These are phyloP conservation scores for Mesotaenium endlicherianum DNA, from an alignment of 139 green algal species.

Conservation along the genomic window DNA sequence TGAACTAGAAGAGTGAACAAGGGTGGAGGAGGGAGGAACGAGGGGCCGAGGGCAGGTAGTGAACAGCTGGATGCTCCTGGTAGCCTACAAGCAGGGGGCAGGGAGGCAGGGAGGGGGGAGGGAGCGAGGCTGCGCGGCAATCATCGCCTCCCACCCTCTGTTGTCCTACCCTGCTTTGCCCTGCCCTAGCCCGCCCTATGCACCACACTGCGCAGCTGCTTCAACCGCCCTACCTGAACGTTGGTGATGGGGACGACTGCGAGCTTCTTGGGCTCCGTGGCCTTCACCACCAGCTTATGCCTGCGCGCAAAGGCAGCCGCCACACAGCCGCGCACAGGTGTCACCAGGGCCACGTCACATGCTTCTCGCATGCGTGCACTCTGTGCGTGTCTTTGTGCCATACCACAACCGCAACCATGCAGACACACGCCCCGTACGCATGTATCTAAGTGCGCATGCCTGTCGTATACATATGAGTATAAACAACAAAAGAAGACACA, in stretches of 20 bases:
- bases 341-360: too few species aligned
- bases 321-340: too few species aligned
- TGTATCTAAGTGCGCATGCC: too few species aligned
- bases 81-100: not conserved
- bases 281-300: constrained; percentile 42
- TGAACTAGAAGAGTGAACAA: too few species aligned
- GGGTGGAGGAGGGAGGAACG: too few species aligned
- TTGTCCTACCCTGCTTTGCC: not conserved
- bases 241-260: constrained; percentile 5
- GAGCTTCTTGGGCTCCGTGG: constrained; percentile 38
- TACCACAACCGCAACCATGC: too few species aligned
- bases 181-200: not conserved
- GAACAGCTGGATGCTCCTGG: not conserved
- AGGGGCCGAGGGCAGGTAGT: not conserved
- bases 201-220: not conserved
- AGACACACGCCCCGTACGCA: too few species aligned
- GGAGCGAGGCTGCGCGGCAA: not conserved
- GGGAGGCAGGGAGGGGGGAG: not conserved
- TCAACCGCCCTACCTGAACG: constrained; percentile 18
- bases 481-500: too few species aligned
- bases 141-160: not conserved
- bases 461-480: too few species aligned
- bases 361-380: too few species aligned
- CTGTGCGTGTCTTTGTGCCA: too few species aligned
- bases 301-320: too few species aligned